phyloP scores from a whole-genome alignment of 306 rosid genomes.

The Crataegus laevigata region DNA sequence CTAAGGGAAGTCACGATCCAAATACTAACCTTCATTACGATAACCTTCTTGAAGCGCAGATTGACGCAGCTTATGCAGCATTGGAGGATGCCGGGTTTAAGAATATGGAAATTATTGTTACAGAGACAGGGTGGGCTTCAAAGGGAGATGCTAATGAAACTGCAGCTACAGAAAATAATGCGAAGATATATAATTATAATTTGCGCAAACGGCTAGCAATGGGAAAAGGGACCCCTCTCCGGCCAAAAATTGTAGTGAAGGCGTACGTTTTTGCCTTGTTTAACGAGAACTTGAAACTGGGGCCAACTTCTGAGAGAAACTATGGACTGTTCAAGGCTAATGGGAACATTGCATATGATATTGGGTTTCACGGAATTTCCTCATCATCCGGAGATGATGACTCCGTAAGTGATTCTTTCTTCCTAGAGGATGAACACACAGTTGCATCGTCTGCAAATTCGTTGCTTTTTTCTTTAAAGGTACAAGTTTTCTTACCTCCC shows the following conservation, averaged over 20 bases:
- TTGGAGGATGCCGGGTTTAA: conserved; percentile 65
- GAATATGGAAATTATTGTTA: conserved; percentile 79
- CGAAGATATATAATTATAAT: conserved; percentile 75
- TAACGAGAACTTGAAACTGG: conserved; percentile 64
- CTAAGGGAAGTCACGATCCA: conserved; percentile 63
- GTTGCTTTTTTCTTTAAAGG: conserved; percentile 53
- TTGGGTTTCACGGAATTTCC: conserved; percentile 67
- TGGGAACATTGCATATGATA: conserved; percentile 69
- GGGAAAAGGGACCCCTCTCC: conserved; percentile 81
- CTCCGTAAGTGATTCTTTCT: background rate
- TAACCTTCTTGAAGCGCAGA: conserved; percentile 97
- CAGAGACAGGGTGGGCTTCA: conserved; percentile 98
- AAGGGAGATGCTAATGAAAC: conserved; percentile 31
- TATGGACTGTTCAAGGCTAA: conserved; percentile 83
- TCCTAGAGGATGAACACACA: background rate
- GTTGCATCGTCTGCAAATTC: conserved; percentile 40
- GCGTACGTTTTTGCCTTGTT: conserved; percentile 75
- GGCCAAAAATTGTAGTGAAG: conserved; percentile 68
- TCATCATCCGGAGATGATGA: background rate
- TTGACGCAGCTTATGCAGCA: conserved; percentile 87
- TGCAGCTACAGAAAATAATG: conserved; percentile 65
- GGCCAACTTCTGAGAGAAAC: conserved; percentile 77
- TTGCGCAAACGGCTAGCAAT: conserved; percentile 76
- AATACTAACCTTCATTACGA: conserved; percentile 65
- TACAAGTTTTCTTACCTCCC: conserved; percentile 14